Conservation (phyloP, 2,329 filamentous ascomycete species). For the Stemphylium lycopersici region DNA sequence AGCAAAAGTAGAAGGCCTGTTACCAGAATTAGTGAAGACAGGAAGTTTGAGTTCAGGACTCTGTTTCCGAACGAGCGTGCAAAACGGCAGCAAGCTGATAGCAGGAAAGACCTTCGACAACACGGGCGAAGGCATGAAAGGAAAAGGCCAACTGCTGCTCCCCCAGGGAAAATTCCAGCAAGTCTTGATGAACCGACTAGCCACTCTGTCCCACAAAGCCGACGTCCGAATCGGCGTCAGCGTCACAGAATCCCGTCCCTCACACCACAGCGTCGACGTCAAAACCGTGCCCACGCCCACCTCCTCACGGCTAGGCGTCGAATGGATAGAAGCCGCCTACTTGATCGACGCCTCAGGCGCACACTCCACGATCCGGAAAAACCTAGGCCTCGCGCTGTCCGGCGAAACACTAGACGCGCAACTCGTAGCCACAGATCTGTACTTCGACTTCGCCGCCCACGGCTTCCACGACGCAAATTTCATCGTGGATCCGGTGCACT, state of each 20-base stretch:
- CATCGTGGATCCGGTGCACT: constrained; percentile 47
- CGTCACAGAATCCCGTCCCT: constrained; percentile 22
- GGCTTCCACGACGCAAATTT: constrained; percentile 52
- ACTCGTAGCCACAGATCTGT: constrained; percentile 49
- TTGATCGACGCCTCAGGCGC: constrained; percentile 43
- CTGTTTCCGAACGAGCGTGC: constrained; percentile 37
- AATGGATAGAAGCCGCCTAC: constrained; percentile 31
- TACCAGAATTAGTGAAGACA: constrained; percentile 42
- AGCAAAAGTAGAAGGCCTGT: constrained; percentile 42
- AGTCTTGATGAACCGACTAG: constrained; percentile 30
- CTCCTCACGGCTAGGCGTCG: neutral
- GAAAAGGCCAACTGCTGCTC: constrained; percentile 34
- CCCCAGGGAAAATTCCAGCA: constrained; percentile 43
- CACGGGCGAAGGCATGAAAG: constrained; percentile 27
- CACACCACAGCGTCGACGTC: constrained; percentile 13
- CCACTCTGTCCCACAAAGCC: constrained; percentile 7
- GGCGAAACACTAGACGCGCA: constrained; percentile 46
- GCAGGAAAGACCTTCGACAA: constrained; percentile 34
- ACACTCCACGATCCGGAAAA: constrained; percentile 29
- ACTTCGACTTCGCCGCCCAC: constrained; percentile 46
- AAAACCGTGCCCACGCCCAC: constrained; percentile 10
- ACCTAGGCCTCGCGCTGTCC: constrained; percentile 27
- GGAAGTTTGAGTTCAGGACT: constrained; percentile 33
- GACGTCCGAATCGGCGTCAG: constrained; percentile 30
- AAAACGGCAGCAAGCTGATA: constrained; percentile 34